Evolutionary conservation across 2,329 filamentous ascomycete species (phyloP).

Genomic region (Pseudogymnoascus sp.): DNA sequence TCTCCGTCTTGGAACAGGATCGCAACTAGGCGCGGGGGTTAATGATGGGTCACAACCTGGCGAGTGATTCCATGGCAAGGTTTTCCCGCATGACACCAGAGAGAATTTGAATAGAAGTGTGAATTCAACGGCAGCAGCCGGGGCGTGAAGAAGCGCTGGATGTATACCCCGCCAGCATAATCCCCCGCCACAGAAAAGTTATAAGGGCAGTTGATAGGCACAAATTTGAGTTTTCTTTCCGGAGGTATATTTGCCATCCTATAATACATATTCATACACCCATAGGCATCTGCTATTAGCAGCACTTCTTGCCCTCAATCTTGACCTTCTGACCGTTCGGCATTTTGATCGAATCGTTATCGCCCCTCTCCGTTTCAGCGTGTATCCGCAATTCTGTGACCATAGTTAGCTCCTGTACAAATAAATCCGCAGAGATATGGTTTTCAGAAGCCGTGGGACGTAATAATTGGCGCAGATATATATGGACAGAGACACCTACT

Average conservation of each 20-base stretch:
- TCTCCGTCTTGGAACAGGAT: background rate
- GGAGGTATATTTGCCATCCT: background rate
- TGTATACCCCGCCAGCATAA: background rate
- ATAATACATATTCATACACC: conserved; percentile 8
- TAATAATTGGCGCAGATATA: background rate
- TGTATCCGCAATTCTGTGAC: conserved; percentile 80
- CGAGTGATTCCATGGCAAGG: background rate
- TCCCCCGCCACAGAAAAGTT: background rate
- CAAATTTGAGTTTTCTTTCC: background rate
- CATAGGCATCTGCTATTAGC: background rate
- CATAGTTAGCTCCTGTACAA: background rate
- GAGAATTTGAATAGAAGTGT: background rate
- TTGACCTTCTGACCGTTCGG: conserved; percentile 27
- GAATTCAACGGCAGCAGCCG: background rate
- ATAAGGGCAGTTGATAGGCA: background rate
- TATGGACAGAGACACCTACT: conserved; percentile 40
- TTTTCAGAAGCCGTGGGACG: background rate
- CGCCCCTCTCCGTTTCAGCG: conserved; percentile 79
- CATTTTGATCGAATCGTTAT: conserved; percentile 84
- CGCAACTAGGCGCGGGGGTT: background rate
- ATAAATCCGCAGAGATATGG: background rate
- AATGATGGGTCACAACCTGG: background rate
- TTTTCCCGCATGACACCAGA: background rate
- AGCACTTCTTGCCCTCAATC: conserved; percentile 28
- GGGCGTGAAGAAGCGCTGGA: background rate